Percentiles rank a stretch among this genome's conserved stretches.
Conservation (phyloP, 768 basidiomycete species). For the Boletellus ananiceps region DNA sequence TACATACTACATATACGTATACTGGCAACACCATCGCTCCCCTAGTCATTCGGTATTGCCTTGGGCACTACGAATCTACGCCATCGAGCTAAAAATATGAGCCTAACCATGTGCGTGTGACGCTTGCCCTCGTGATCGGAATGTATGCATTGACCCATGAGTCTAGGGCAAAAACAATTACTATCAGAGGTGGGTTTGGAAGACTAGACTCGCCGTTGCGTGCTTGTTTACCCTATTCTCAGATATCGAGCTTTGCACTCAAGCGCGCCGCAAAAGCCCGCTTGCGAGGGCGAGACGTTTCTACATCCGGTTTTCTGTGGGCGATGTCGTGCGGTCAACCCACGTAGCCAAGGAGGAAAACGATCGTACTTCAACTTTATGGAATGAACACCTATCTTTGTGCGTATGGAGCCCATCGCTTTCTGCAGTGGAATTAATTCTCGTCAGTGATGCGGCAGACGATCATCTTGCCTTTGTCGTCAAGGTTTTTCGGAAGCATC, state of each 20-base stretch:
- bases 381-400: neutral
- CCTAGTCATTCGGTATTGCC: too few relatives aligned
- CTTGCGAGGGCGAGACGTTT: neutral
- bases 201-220: neutral
- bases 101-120: neutral
- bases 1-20: too few relatives aligned
- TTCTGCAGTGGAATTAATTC: neutral
- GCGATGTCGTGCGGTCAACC: neutral
- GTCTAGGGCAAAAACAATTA: neutral
- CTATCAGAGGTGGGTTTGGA: neutral
- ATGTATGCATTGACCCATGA: neutral
- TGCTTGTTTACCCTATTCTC: neutral
- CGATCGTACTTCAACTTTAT: neutral
- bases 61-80: neutral
- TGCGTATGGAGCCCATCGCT: neutral
- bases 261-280: neutral
- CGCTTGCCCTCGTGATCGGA: neutral
- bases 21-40: too few relatives aligned
- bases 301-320: neutral
- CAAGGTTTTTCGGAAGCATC: neutral
- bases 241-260: constrained; percentile 5
- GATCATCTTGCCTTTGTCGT: neutral
- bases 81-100: neutral
- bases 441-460: neutral
- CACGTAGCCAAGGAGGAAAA: neutral